A percentile compares a stretch with the other conserved stretches of the same genome.
These are phyloP conservation scores for Magnusiomyces ingens DNA, from an alignment of 1,139 yeast genomes.

Conservation along the genomic window DNA sequence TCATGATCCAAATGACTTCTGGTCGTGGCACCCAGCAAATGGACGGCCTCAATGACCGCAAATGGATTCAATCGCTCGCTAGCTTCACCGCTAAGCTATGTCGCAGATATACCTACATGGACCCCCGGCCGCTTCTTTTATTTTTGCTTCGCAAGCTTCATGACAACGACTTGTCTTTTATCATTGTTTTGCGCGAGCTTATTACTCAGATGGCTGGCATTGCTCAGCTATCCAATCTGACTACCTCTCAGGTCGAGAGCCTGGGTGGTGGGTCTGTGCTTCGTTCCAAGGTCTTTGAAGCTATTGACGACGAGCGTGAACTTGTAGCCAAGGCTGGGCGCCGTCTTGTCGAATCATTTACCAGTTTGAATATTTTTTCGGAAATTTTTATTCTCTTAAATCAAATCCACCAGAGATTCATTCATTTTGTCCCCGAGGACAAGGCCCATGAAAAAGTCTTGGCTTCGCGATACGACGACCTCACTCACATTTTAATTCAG, in stretches of 20 bases:
- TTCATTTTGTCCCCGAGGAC: constrained; percentile 39
- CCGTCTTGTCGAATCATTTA: constrained; percentile 46
- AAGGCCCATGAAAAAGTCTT: constrained; percentile 59
- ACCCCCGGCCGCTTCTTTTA: constrained; percentile 41
- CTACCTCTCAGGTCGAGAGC: constrained; percentile 57
- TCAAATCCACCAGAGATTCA: constrained; percentile 36
- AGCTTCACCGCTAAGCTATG: constrained; percentile 36
- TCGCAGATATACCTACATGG: constrained; percentile 28
- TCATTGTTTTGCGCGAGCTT: constrained; percentile 63
- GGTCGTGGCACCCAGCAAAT: constrained; percentile 63
- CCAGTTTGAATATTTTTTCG: constrained; percentile 42
- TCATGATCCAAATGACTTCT: constrained; percentile 63
- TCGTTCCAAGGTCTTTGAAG: constrained; percentile 48
- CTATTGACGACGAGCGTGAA: constrained; percentile 50
- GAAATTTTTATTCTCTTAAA: constrained; percentile 64
- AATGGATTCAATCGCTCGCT: constrained; percentile 63
- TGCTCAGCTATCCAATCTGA: constrained; percentile 57
- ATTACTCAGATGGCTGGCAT: constrained; percentile 78
- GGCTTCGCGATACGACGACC: constrained; percentile 66
- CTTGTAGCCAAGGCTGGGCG: constrained; percentile 41
- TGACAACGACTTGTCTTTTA: constrained; percentile 53
- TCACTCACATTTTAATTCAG: constrained; percentile 57
- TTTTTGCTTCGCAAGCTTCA: constrained; percentile 63
- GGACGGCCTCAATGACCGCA: constrained; percentile 76
- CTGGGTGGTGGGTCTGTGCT: constrained; percentile 61